phyloP scores from a whole-genome alignment of 305 asterid genomes.

The Striga hermonthica region DNA sequence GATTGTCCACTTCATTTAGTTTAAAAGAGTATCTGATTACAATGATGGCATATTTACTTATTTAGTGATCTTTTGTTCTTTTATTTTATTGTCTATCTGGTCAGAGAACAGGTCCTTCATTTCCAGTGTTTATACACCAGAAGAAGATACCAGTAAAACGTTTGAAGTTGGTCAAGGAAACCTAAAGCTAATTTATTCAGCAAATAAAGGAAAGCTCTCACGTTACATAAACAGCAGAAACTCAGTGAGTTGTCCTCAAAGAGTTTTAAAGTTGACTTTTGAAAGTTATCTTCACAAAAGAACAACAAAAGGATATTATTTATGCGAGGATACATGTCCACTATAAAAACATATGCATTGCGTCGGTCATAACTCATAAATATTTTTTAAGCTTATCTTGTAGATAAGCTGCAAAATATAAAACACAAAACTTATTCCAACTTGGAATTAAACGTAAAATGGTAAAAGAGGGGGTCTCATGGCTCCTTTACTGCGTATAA shows the following conservation, averaged over 20 bases:
- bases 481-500: conserved; percentile 26
- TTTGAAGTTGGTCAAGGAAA: conserved; percentile 67
- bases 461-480: conserved; percentile 25
- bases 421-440: conserved; percentile 10
- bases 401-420: conserved; percentile 13
- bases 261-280: conserved; percentile 18
- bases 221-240: conserved; percentile 45
- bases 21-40: conserved; percentile 19
- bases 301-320: conserved; percentile 3
- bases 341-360: conserved; percentile 12
- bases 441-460: conserved; percentile 10
- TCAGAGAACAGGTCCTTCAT: conserved; percentile 39
- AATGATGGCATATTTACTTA: conserved; percentile 20
- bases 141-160: conserved; percentile 38
- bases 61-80: conserved; percentile 20
- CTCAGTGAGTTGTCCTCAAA: conserved; percentile 36
- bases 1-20: conserved; percentile 24
- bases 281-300: conserved; percentile 18
- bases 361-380: conserved; percentile 19
- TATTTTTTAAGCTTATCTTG: conserved; percentile 10
- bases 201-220: conserved; percentile 44
- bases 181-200: conserved; percentile 47
- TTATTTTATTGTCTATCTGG: conserved; percentile 10
- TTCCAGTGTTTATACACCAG: conserved; percentile 44
- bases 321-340: conserved; percentile 9